These are phyloP conservation scores for Mortierella sp. DNA, from an alignment of 371 early-diverging fungal genomes.

Conservation along the genomic window DNA sequence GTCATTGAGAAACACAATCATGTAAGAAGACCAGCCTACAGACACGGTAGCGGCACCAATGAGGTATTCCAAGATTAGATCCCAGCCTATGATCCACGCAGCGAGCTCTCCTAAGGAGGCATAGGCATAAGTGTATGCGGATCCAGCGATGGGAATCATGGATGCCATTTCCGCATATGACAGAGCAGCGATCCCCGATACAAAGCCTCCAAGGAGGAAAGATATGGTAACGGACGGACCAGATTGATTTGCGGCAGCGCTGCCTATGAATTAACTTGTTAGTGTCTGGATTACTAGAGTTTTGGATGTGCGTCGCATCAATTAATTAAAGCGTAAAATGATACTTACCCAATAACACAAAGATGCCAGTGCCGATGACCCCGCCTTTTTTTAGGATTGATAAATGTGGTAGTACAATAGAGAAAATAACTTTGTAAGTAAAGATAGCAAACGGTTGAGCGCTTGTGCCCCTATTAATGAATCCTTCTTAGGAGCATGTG, in stretches of 20 bases:
- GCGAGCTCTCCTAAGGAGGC: slow-evolving; percentile 88
- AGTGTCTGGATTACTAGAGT: no score
- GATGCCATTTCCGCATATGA: slow-evolving; percentile 88
- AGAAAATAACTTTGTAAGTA: slow-evolving; percentile 6
- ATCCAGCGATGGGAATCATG: slow-evolving; percentile 88
- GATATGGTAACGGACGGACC: slow-evolving; percentile 87
- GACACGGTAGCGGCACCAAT: slow-evolving; percentile 80
- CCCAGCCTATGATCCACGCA: slow-evolving; percentile 91
- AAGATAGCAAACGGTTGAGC: no score
- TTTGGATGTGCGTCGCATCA: no score
- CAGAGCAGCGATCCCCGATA: slow-evolving; percentile 78
- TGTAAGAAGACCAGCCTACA: slow-evolving; percentile 84
- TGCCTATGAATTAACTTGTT: slow-evolving; percentile 60
- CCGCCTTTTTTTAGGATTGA: slow-evolving; percentile 60
- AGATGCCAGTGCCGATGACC: slow-evolving; percentile 79
- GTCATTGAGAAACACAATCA: slow-evolving; percentile 75
- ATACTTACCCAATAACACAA: slow-evolving; percentile 60
- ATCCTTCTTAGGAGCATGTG: no score
- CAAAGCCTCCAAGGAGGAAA: slow-evolving; percentile 81
- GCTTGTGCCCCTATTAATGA: no score
- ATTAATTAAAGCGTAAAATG: neutral
- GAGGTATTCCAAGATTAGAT: slow-evolving; percentile 85
- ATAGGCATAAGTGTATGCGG: slow-evolving; percentile 87
- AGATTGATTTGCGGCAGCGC: slow-evolving; percentile 81
- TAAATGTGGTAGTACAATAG: neutral